Evolutionary conservation across 768 basidiomycete species (phyloP).

Genomic region (Rhodotorula kratochvilovae): DNA sequence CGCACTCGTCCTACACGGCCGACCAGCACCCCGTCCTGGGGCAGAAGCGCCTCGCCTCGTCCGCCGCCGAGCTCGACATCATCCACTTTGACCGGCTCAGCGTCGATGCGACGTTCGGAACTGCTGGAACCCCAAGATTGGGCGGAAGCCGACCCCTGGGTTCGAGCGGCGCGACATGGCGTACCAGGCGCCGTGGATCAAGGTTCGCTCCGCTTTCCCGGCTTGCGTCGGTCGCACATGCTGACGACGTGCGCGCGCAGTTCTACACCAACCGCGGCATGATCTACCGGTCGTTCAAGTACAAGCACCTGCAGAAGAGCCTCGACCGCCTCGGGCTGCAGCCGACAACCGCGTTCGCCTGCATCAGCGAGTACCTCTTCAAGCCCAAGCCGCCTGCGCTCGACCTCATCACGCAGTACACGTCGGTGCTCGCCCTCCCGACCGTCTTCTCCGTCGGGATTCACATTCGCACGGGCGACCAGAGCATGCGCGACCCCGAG

Average conservation of each 20-base stretch:
- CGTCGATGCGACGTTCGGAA: constrained; percentile 32
- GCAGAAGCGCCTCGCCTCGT: constrained; percentile 4
- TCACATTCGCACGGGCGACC: constrained; percentile 33
- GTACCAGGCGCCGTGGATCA: constrained; percentile 29
- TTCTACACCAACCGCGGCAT: constrained; percentile 36
- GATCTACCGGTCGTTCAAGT: constrained; percentile 32
- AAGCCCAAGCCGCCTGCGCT: constrained; percentile 28
- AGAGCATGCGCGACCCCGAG: constrained; percentile 30
- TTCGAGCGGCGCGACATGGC: constrained; percentile 34
- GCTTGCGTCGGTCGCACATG: no score
- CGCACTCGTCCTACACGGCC: constrained; percentile 28
- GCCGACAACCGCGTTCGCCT: constrained; percentile 24
- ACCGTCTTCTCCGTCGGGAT: constrained; percentile 31
- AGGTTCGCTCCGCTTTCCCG: background rate
- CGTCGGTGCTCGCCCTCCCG: constrained; percentile 19
- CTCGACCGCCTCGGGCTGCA: constrained; percentile 19
- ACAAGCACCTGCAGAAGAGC: constrained; percentile 32
- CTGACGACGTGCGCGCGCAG: constrained; percentile 2
- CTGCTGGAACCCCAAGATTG: constrained; percentile 20
- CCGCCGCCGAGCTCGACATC: constrained; percentile 32
- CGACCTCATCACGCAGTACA: constrained; percentile 32
- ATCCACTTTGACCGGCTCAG: constrained; percentile 32
- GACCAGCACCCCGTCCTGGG: constrained; percentile 20
- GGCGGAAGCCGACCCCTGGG: constrained; percentile 7
- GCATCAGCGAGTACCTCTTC: constrained; percentile 38